phyloP scores from a whole-genome alignment of 768 basidiomycete genomes.

The Macrolepiota albuminosa region DNA sequence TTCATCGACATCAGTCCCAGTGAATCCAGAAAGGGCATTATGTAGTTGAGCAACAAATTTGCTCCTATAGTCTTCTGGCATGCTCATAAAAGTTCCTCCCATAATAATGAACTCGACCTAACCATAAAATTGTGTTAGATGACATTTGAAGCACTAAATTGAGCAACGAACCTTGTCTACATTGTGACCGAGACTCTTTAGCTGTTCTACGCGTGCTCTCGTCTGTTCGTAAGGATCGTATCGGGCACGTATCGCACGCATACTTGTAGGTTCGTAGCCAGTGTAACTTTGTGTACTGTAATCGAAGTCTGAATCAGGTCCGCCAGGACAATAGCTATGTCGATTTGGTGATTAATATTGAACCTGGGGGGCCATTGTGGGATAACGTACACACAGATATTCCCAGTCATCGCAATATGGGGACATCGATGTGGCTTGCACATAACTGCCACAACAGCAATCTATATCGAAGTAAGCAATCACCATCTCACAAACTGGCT shows the following conservation, averaged over 20 bases:
- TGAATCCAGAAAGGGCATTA: slow-evolving; percentile 94
- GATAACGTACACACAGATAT: slow-evolving; percentile 88
- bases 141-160: neutral
- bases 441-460: slow-evolving; percentile 99
- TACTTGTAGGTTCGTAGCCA: slow-evolving; percentile 95
- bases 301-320: slow-evolving; percentile 99
- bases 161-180: slow-evolving; percentile 79
- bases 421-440: slow-evolving; percentile 99
- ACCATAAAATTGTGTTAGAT: neutral
- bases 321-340: slow-evolving; percentile 91
- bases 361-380: neutral
- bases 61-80: slow-evolving; percentile 93
- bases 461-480: slow-evolving; percentile 40
- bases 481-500: neutral
- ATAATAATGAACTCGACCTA: slow-evolving; percentile 91
- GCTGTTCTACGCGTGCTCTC: slow-evolving; percentile 89
- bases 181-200: slow-evolving; percentile 92
- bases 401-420: slow-evolving; percentile 99
- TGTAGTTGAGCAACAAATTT: slow-evolving; percentile 95
- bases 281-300: slow-evolving; percentile 98
- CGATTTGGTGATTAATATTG: neutral
- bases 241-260: slow-evolving; percentile 96
- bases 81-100: slow-evolving; percentile 99
- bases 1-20: slow-evolving; percentile 90
- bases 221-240: slow-evolving; percentile 97